Conservation (phyloP, 2,329 filamentous ascomycete species). For the Cordyceps farinosa region DNA sequence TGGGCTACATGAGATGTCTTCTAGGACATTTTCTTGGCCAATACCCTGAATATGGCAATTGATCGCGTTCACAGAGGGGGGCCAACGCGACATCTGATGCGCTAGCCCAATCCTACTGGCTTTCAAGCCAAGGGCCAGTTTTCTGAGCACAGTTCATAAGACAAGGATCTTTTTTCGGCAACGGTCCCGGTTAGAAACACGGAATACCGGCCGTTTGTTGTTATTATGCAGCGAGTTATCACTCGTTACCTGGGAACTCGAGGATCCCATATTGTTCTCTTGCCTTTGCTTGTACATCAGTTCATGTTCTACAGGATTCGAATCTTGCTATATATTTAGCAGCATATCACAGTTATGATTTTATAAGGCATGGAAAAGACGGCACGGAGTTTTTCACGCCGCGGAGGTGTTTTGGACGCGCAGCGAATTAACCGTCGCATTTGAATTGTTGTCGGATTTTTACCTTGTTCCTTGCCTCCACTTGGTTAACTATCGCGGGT, state of each 20-base stretch:
- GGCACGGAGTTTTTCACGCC: neutral
- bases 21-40: neutral
- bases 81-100: neutral
- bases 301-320: neutral
- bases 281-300: neutral
- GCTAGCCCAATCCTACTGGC: neutral
- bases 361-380: neutral
- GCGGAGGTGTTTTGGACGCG: neutral
- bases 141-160: neutral
- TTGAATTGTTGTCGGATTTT: neutral
- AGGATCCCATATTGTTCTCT: too few relatives aligned
- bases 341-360: neutral
- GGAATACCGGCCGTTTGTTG: neutral
- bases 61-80: neutral
- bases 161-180: neutral
- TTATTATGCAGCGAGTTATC: neutral
- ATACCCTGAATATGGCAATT: neutral
- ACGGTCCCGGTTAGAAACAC: neutral
- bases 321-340: neutral
- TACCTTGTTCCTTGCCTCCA: conserved; percentile 22
- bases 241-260: neutral
- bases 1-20: neutral
- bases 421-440: neutral
- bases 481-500: neutral
- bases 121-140: neutral